Evolutionary conservation across 2,329 filamentous ascomycete genomes (phyloP).

Genomic region (Calonectria fujianensis): DNA sequence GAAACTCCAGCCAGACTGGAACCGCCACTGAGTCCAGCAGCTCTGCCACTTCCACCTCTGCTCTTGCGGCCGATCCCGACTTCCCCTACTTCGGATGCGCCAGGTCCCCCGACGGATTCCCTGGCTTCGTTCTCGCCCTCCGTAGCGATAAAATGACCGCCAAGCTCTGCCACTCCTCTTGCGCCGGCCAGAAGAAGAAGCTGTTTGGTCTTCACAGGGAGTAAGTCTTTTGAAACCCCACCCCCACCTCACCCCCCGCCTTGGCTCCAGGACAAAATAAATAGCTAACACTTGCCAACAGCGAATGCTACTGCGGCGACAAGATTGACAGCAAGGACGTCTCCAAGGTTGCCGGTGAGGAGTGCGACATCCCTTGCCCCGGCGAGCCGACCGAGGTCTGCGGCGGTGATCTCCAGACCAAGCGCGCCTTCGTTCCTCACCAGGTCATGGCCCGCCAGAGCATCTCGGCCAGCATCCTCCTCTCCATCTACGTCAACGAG

Average conservation of each 20-base stretch:
- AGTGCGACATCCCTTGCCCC: conserved; percentile 49
- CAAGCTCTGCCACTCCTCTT: not conserved
- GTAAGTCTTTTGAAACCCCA: conserved; percentile 42
- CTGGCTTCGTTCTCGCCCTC: not conserved
- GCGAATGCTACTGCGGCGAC: conserved; percentile 48
- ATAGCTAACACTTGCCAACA: conserved; percentile 24
- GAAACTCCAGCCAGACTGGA: conserved; percentile 1
- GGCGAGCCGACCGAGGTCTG: conserved; percentile 48
- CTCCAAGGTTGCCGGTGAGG: conserved; percentile 27
- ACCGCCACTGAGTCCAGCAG: not conserved
- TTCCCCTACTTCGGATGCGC: conserved; percentile 56
- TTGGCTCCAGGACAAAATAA: not conserved
- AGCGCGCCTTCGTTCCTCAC: conserved; percentile 38
- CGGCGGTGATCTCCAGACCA: conserved; percentile 45
- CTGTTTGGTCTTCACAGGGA: conserved; percentile 52
- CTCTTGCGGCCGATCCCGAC: conserved; percentile 45
- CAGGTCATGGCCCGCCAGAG: conserved; percentile 37
- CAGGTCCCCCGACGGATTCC: conserved; percentile 33
- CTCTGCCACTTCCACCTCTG: conserved; percentile 35
- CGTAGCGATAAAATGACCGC: not conserved
- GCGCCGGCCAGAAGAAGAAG: accelerated
- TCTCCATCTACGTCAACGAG: conserved; percentile 49
- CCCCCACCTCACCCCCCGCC: accelerated
- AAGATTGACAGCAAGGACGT: conserved; percentile 27
- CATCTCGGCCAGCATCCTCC: conserved; percentile 46